Evolutionary conservation across 2,329 filamentous ascomycete species (phyloP).

Genomic region (Ophiostoma fasciatum): DNA sequence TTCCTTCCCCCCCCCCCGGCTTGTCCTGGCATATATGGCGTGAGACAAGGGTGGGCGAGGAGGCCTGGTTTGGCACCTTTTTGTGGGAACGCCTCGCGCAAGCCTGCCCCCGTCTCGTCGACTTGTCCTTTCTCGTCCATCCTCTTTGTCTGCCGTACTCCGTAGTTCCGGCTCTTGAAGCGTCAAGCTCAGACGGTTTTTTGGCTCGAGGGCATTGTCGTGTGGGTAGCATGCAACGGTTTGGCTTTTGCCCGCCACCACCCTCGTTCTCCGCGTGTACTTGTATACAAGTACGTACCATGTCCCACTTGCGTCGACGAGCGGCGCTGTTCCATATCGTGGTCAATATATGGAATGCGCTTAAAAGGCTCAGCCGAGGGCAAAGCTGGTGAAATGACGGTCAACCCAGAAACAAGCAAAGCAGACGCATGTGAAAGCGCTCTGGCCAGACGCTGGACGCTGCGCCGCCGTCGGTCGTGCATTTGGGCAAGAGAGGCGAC

Average conservation of each 20-base stretch:
- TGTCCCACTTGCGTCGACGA: no score
- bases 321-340: no score
- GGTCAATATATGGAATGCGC: no score
- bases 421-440: constrained; percentile 7
- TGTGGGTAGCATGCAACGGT: constrained; percentile 2
- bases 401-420: no score
- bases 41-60: constrained; percentile 1
- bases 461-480: no score
- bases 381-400: no score
- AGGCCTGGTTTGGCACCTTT: neutral
- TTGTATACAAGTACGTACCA: no score
- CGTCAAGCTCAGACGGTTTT: neutral
- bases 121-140: constrained; percentile 2
- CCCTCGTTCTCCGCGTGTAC: neutral
- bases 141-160: constrained; percentile 6
- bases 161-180: constrained; percentile 6
- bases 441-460: constrained; percentile 1
- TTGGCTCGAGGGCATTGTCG: constrained; percentile 3
- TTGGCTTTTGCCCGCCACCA: neutral
- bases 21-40: constrained; percentile 5
- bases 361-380: neutral
- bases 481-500: no score
- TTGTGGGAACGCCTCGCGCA: neutral
- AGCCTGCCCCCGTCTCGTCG: neutral
- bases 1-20: no score